A percentile compares a stretch with the other conserved stretches of the same genome.
These are phyloP conservation scores for Colletotrichum aenigma DNA, from an alignment of 2,329 filamentous ascomycete genomes.

Conservation along the genomic window DNA sequence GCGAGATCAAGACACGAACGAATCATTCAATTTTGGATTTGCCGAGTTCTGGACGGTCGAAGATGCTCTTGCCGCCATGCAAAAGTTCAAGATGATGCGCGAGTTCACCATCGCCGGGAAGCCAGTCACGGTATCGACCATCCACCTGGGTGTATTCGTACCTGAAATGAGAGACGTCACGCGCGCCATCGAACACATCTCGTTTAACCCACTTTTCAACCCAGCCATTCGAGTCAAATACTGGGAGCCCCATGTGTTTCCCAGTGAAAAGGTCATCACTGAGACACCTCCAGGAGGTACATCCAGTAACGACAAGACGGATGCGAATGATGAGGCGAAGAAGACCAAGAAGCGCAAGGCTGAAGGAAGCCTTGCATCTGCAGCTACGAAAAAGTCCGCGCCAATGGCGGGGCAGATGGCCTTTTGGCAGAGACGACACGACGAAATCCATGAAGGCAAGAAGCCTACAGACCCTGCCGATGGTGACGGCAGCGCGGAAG, in stretches of 20 bases:
- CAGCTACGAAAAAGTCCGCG: constrained; percentile 39
- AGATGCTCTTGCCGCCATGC: constrained; percentile 76
- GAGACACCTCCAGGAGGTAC: constrained; percentile 47
- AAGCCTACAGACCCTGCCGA: background rate
- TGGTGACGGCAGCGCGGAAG: background rate
- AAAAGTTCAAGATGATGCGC: constrained; percentile 72
- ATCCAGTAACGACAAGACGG: constrained; percentile 41
- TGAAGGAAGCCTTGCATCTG: constrained; percentile 36
- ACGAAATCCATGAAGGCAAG: constrained; percentile 38
- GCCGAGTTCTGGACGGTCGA: constrained; percentile 80
- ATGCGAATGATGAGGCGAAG: constrained; percentile 31
- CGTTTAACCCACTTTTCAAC: constrained; percentile 74
- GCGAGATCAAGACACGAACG: constrained; percentile 71
- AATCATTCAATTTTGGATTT: constrained; percentile 83
- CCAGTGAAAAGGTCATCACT: constrained; percentile 67
- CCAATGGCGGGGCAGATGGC: constrained; percentile 49
- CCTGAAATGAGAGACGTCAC: constrained; percentile 67
- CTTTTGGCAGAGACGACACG: constrained; percentile 48
- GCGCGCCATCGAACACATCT: constrained; percentile 63
- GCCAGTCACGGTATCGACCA: constrained; percentile 73
- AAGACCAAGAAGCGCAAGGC: constrained; percentile 60
- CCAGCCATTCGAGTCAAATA: constrained; percentile 72
- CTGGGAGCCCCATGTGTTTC: constrained; percentile 77
- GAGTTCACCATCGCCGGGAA: constrained; percentile 80
- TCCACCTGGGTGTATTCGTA: constrained; percentile 85